Percentiles rank a stretch among this genome's conserved stretches.
Conservation (phyloP, 2,329 filamentous ascomycete species). For the Aureobasidium lini region DNA sequence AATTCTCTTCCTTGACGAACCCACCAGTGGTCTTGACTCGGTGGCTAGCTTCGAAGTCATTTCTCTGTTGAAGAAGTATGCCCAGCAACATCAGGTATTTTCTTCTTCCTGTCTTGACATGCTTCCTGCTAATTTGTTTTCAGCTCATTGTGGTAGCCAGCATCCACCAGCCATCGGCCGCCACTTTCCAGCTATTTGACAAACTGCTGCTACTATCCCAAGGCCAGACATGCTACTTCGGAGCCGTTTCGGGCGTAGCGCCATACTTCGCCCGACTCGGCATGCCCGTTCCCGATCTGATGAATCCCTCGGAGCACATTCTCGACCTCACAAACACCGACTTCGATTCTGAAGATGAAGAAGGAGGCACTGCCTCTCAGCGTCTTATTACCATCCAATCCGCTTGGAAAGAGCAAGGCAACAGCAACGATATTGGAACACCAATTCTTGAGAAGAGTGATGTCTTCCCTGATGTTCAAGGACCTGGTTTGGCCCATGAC, state of each 20-base stretch:
- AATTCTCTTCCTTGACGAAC: slow-evolving; percentile 73
- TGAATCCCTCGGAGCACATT: slow-evolving; percentile 69
- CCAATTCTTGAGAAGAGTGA: not conserved
- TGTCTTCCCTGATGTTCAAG: not conserved
- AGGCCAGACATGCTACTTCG: slow-evolving; percentile 65
- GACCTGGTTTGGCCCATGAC: not conserved
- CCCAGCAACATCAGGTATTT: slow-evolving; percentile 53
- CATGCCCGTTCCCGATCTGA: slow-evolving; percentile 54
- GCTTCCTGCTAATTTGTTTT: not conserved
- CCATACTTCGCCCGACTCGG: slow-evolving; percentile 55
- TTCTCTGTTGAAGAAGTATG: slow-evolving; percentile 57
- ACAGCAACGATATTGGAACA: not conserved
- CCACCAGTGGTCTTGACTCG: slow-evolving; percentile 73
- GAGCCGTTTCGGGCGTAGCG: slow-evolving; percentile 46
- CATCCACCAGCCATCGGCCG: slow-evolving; percentile 75
- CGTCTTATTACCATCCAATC: slow-evolving; percentile 25
- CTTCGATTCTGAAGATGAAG: slow-evolving; percentile 45
- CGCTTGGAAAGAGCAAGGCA: not conserved
- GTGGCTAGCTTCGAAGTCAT: slow-evolving; percentile 67
- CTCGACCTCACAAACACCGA: slow-evolving; percentile 70
- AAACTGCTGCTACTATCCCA: slow-evolving; percentile 63
- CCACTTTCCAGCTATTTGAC: slow-evolving; percentile 70
- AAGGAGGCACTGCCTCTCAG: not conserved
- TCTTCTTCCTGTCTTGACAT: not conserved
- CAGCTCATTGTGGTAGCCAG: slow-evolving; percentile 40